Conservation (phyloP, 1,139 yeast species). For the Kodamaea alishanica region DNA sequence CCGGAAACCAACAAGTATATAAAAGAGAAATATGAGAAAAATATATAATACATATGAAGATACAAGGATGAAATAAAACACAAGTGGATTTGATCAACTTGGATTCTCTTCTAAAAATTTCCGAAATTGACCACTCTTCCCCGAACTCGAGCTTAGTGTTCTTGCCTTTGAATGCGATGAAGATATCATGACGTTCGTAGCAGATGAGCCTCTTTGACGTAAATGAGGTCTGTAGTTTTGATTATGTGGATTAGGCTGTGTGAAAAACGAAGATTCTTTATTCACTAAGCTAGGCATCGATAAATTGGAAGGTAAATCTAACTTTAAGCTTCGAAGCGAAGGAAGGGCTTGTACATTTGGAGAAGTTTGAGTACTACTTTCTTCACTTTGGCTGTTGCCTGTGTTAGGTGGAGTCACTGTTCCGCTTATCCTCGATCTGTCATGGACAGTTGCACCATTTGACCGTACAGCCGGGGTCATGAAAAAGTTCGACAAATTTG, state of each 20-base stretch:
- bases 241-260: constrained; percentile 2
- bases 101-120: constrained; percentile 16
- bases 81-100: constrained; percentile 1
- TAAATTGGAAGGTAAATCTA: constrained; percentile 45
- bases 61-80: constrained; percentile 1
- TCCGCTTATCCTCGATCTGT: neutral
- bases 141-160: constrained; percentile 18
- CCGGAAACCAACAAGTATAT: neutral
- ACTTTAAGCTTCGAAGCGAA: constrained; percentile 47
- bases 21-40: neutral
- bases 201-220: constrained; percentile 10
- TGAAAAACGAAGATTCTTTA: constrained; percentile 4
- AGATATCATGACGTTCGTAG: constrained; percentile 4
- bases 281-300: constrained; percentile 21
- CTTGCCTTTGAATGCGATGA: constrained; percentile 8
- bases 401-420: constrained; percentile 8
- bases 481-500: constrained; percentile 38
- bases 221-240: constrained; percentile 1
- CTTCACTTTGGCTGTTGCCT: neutral
- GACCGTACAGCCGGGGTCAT: constrained; percentile 25
- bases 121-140: constrained; percentile 21
- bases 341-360: constrained; percentile 28
- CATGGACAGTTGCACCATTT: constrained; percentile 1
- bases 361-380: constrained; percentile 4
- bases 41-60: constrained; percentile 1